phyloP scores from a whole-genome alignment of 2,329 filamentous ascomycete species.

The Fusarium graminum region DNA sequence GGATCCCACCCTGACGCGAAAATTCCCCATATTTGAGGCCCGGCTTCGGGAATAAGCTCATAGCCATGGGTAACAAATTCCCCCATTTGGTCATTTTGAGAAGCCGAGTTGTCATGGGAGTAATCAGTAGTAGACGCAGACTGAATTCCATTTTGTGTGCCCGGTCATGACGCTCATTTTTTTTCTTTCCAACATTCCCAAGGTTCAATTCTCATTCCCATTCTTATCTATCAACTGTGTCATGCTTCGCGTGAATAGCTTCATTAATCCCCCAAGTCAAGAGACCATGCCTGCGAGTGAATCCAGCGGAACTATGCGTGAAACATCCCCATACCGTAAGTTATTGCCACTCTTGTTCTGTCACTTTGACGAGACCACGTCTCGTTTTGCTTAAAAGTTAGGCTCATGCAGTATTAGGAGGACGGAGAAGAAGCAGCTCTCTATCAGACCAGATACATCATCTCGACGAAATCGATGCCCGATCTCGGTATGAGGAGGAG shows the following conservation, averaged over 20 bases:
- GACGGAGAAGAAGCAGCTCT: slow-evolving; percentile 45
- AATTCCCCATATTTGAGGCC: slow-evolving; percentile 42
- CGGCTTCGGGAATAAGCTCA: slow-evolving; percentile 40
- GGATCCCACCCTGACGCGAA: slow-evolving; percentile 33
- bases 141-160: slow-evolving; percentile 28
- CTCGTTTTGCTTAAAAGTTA: background rate
- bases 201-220: slow-evolving; percentile 1
- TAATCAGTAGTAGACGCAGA: slow-evolving; percentile 24
- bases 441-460: slow-evolving; percentile 44
- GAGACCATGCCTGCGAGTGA: slow-evolving; percentile 45
- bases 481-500: slow-evolving; percentile 58
- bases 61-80: slow-evolving; percentile 32
- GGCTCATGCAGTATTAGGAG: slow-evolving; percentile 44
- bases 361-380: background rate
- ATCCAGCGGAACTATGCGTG: slow-evolving; percentile 48
- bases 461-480: slow-evolving; percentile 58
- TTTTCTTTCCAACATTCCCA: slow-evolving; percentile 18
- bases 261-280: slow-evolving; percentile 17
- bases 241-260: slow-evolving; percentile 37
- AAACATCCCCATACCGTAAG: slow-evolving; percentile 48
- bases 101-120: slow-evolving; percentile 33
- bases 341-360: slow-evolving; percentile 13
- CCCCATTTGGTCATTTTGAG: slow-evolving; percentile 26
- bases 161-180: slow-evolving; percentile 10
- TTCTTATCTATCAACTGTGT: slow-evolving; percentile 6